Conservation (phyloP, 768 basidiomycete genomes). For the Rubroboletus pulcherrimus region DNA sequence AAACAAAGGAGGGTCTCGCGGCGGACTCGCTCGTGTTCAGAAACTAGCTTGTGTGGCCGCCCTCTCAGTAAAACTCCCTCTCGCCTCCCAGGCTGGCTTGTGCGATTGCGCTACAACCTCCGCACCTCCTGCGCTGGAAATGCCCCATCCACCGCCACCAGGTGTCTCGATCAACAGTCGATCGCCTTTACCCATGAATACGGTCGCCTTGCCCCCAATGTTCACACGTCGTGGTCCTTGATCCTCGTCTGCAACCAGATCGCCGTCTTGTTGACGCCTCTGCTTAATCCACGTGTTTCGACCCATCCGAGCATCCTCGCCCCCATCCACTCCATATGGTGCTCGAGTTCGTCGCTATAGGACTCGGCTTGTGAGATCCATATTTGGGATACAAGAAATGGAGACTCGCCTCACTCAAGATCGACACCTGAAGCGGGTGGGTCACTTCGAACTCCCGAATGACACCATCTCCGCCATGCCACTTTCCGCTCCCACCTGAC, state of each 20-base stretch:
- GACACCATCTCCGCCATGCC: slow-evolving; percentile 81
- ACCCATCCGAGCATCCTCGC: slow-evolving; percentile 65
- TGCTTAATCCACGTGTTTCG: slow-evolving; percentile 87
- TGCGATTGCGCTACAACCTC: slow-evolving; percentile 28
- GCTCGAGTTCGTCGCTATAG: slow-evolving; percentile 73
- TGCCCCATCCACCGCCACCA: slow-evolving; percentile 87
- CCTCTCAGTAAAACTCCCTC: slow-evolving; percentile 65
- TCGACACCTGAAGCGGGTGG: slow-evolving; percentile 80
- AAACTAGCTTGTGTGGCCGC: slow-evolving; percentile 62
- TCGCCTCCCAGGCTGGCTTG: slow-evolving; percentile 54
- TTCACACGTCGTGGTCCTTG: slow-evolving; percentile 61
- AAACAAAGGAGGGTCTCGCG: not conserved
- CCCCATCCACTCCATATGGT: slow-evolving; percentile 85
- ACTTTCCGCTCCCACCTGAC: slow-evolving; percentile 69
- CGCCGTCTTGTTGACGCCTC: slow-evolving; percentile 62
- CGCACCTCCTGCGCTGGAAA: slow-evolving; percentile 11
- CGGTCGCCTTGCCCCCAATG: slow-evolving; percentile 84
- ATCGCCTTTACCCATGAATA: slow-evolving; percentile 88
- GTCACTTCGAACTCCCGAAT: slow-evolving; percentile 80
- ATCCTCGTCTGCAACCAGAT: slow-evolving; percentile 42
- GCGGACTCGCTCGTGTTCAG: slow-evolving; percentile 22
- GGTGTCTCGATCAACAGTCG: slow-evolving; percentile 80
- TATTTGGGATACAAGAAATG: not conserved
- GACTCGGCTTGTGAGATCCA: not conserved
- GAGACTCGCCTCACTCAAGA: slow-evolving; percentile 70